Percentiles rank a stretch among this genome's conserved stretches.
These are phyloP conservation scores for Cladosporium austrohemisphaericum DNA, from an alignment of 2,329 filamentous ascomycete genomes.

Conservation along the genomic window DNA sequence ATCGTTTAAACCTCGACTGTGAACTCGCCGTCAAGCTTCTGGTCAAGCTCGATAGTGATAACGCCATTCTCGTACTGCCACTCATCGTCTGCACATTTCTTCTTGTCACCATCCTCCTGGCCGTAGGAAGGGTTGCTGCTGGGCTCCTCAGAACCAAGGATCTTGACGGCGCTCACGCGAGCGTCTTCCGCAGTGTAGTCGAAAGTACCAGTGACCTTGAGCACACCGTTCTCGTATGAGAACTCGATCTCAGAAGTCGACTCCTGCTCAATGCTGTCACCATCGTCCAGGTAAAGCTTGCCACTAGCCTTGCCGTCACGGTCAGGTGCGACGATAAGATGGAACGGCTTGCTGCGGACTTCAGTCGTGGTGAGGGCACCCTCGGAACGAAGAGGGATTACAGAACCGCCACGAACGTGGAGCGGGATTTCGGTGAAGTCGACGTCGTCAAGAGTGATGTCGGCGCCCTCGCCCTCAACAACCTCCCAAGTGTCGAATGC, in stretches of 20 bases:
- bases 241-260: slow-evolving; percentile 56
- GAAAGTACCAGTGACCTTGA: slow-evolving; percentile 48
- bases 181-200: slow-evolving; percentile 37
- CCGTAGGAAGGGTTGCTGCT: not conserved
- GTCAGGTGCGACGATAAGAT: slow-evolving; percentile 63
- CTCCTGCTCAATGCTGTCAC: slow-evolving; percentile 58
- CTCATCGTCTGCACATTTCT: slow-evolving; percentile 2
- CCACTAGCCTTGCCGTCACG: slow-evolving; percentile 59
- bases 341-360: slow-evolving; percentile 61
- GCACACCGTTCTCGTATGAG: slow-evolving; percentile 46
- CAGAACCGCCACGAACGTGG: slow-evolving; percentile 58
- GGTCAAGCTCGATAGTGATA: slow-evolving; percentile 8
- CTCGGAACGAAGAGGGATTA: slow-evolving; percentile 55
- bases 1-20: slow-evolving; percentile 9
- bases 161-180: slow-evolving; percentile 47
- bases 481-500: slow-evolving; percentile 50
- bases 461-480: slow-evolving; percentile 43
- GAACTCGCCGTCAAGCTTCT: slow-evolving; percentile 12
- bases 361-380: slow-evolving; percentile 58
- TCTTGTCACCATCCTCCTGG: not conserved
- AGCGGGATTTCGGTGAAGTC: slow-evolving; percentile 55
- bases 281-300: slow-evolving; percentile 70
- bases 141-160: slow-evolving; percentile 39
- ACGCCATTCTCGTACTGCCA: slow-evolving; percentile 8
- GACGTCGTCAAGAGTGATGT: slow-evolving; percentile 41